Evolutionary conservation across 257 asterid genomes (phyloP).

Genomic region (Fraxinus anomala): DNA sequence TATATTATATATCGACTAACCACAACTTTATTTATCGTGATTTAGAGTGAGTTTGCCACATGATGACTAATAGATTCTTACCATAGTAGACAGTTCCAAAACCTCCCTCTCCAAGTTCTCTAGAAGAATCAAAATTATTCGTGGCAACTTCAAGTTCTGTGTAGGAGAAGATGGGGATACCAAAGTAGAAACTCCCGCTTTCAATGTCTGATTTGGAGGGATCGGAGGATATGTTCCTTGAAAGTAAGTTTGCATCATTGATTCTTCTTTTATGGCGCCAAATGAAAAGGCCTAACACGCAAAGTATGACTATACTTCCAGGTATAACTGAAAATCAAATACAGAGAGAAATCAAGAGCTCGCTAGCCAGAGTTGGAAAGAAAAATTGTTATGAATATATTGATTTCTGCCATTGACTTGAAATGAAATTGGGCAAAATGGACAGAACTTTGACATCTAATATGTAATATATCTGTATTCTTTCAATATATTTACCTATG

Average conservation of each 20-base stretch:
- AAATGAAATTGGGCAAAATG: too few relatives aligned
- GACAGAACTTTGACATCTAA: background rate
- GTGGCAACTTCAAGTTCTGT: slow-evolving; percentile 31
- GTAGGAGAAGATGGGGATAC: slow-evolving; percentile 22
- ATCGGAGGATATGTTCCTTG: slow-evolving; percentile 23
- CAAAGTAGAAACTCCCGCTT: slow-evolving; percentile 32
- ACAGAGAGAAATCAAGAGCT: slow-evolving; percentile 1
- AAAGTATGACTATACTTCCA: slow-evolving; percentile 27
- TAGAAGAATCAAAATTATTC: background rate
- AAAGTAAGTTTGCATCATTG: background rate
- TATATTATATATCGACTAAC: too few relatives aligned
- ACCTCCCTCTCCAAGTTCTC: slow-evolving; percentile 39
- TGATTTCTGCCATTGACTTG: too few relatives aligned
- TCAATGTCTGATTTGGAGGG: slow-evolving; percentile 30
- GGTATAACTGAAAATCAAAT: slow-evolving; percentile 25
- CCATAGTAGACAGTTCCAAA: slow-evolving; percentile 38
- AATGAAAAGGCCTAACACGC: slow-evolving; percentile 6
- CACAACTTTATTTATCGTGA: too few relatives aligned
- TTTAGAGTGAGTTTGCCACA: background rate
- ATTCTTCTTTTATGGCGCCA: slow-evolving; percentile 32
- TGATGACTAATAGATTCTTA: slow-evolving; percentile 9
- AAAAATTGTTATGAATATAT: too few relatives aligned
- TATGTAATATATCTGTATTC: too few relatives aligned
- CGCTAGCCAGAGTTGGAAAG: background rate
- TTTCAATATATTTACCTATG: slow-evolving; percentile 29